Base-by-base conservation (phyloP, 352 stramenopile species). In the Bremia lactucae region DNA sequence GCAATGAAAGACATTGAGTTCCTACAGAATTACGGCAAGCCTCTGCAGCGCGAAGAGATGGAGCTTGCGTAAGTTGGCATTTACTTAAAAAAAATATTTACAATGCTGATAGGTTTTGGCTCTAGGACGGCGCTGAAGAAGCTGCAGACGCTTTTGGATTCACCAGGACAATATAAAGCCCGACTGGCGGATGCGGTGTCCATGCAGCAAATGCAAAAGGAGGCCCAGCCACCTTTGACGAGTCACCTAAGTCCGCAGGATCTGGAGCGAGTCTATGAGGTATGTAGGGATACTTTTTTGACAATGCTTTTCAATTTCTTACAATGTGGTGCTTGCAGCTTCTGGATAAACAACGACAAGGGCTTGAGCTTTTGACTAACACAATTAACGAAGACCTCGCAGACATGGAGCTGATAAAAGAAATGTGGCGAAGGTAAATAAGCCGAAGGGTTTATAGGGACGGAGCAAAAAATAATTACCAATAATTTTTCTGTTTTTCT, bases 1-100 rank as follows among this genome's bases (percentile, higher is more conserved):
- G 60, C 88, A 25, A 93, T 93, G 81, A 81, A 83, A 40, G 79
- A 93, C 44, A 86, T 93, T 15, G 81, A 93, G 54, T 65, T 93
- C 20, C 55, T 91, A 21, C 78, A 93, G 54, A 84, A 83, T 46
- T 71, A 87, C 20, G 74, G 78, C 51, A 93, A 93, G 52, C 81
- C 81, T 9, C 59, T 93, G 29, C 75, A 90, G 34, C 66, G 59
- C 9, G 68, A 86, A 24, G 81, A 93, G 54, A 69, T 87, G 47
- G 63, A 86, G 35, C 50, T 93, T 21, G 66, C 55, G 81, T 93
- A 72, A 48, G 77, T 80, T 33, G n/a, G 7, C n/a, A 14, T 1
- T 31, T 21, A 13, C 13, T 10, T 7, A 22, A 11, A n/a, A n/a
- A n/a, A n/a, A 1, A 9, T 2, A 22, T 40, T 33, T 10, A 28